Evolutionary conservation across 1,139 yeast genomes (phyloP), one percentile per base, ranked within the genome.

Genomic region (Blastobotrys ciferrii): DNA sequence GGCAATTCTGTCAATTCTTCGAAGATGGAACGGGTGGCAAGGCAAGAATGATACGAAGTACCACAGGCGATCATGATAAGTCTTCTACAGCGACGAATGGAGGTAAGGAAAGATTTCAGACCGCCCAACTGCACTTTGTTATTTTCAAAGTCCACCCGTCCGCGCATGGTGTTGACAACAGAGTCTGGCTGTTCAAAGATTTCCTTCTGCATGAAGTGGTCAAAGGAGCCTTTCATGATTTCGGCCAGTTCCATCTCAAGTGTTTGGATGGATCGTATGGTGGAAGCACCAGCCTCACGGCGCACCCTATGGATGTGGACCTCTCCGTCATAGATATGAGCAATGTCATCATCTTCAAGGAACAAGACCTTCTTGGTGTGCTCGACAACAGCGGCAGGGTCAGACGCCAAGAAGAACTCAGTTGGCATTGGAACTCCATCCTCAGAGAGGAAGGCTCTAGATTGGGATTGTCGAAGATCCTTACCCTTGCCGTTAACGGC

Each of bases 21-120:
- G 67, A 94, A 91, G 57, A 89, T 84, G 12, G 97, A 86, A 69
- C 99, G 82, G 25, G 96, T 92, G 20, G 98, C 98, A 66, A 94
- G 74, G 75, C 98, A 94, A 17, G 98, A 92, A 71, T 94, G 98
- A 67, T 91, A 94, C 0, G 98, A 92, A 4, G 99, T 94, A 73
- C 99, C 99, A 73, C 99, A 94, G 3, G 98, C 99, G 74, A 94
- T 87, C 98, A 94, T 92, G 53, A 91, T 87, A 64, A 94, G 80
- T 71, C 98, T 82, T 72, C 98, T 83, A 62, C 97, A 89, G 66
- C 97, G 82, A 72, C 98, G 83, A 57, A 94, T 87, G 44, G 95
- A 86, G 31, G 95, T 82, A 57, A 94, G 75, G 78, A 83, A 87
- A 17, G 86, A 77, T 60, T 86, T 81, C 62, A 94, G 77, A 33